A percentile compares a stretch with the other conserved stretches of the same genome.
phyloP scores from a whole-genome alignment of 2,329 filamentous ascomycete species.

The Trichophyton simii region DNA sequence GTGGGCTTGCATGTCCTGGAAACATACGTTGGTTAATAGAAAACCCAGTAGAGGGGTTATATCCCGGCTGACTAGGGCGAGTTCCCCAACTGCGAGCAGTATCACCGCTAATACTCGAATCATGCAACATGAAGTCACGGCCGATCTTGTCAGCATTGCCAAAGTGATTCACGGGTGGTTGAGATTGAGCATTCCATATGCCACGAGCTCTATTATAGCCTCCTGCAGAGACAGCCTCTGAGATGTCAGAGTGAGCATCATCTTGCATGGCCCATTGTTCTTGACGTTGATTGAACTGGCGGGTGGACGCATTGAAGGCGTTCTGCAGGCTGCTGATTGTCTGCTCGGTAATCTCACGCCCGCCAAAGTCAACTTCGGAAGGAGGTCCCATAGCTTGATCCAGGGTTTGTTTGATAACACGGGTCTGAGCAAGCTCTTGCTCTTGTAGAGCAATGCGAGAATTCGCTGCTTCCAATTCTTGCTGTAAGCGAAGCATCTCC shows the following conservation, averaged over 20 bases:
- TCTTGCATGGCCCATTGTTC: conserved; percentile 34
- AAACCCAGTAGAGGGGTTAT: conserved; percentile 16
- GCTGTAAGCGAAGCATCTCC: conserved; percentile 45
- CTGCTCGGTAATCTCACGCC: conserved; percentile 39
- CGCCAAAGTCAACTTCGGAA: conserved; percentile 40
- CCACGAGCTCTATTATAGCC: conserved; percentile 30
- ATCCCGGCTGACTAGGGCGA: conserved; percentile 15
- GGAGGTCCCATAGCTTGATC: conserved; percentile 45
- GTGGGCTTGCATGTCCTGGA: conserved; percentile 25
- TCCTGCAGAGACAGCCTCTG: conserved; percentile 30
- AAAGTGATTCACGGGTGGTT: conserved; percentile 9
- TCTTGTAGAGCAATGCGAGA: conserved; percentile 49
- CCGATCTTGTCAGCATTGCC: conserved; percentile 17
- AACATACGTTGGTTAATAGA: conserved; percentile 23
- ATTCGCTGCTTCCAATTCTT: conserved; percentile 45
- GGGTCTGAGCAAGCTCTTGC: conserved; percentile 48
- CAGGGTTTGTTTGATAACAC: conserved; percentile 48
- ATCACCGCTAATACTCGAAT: conserved; percentile 18
- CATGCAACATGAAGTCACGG: conserved; percentile 15
- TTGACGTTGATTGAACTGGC: conserved; percentile 29
- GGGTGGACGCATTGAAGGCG: conserved; percentile 41
- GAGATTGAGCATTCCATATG: conserved; percentile 20
- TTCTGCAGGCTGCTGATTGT: conserved; percentile 39
- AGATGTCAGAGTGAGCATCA: conserved; percentile 35
- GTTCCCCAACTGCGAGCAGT: conserved; percentile 22